Evolutionary conservation across 768 basidiomycete genomes (phyloP), one percentile per base, ranked within the genome.

Genomic region (Tylopilus balloui): DNA sequence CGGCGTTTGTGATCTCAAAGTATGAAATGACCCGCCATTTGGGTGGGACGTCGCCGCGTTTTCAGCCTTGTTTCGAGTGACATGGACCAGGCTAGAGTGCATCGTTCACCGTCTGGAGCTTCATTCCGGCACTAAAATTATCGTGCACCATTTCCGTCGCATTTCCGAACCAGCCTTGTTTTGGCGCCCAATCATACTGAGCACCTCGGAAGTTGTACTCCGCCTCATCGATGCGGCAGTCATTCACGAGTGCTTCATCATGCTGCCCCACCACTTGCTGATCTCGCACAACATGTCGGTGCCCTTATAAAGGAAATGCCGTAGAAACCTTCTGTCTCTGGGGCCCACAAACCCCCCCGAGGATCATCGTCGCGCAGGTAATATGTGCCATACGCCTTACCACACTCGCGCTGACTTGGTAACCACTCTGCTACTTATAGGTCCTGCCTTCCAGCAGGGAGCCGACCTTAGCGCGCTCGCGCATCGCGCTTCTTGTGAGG

Each of bases 401-500:
- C 39, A 51, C 35, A 34, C 44, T 24, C 11, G 27, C 27, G 25
- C 45, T 60, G 40, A 60, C 51, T 45, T 39, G 44, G 45, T 31
- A 49, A 25, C 47, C 37, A 49, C 32, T 31, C 39, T 27, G 15
- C 50, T 42, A 39, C 31, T 28, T 46, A 34, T 48, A 69, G 66
- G 62, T 57, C 62, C 56, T 66, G 27, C 71, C 73, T 74, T 53
- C 65, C 71, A 71, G 65, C 69, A 65, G 62, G 58, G 63, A 71
- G 71, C 72, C 74, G 70, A 69, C 71, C 73, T 71, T 67, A 71
- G 71, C 74, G 71, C 75, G 71, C 66, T 77, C 74, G 81, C 78
- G 66, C 80, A 83, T 84, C 83, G 81, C 82, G 83, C 80, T 84
- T 85, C 74, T 75, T 75, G 72, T 74, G 69, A 71, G 78, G 79